Conservation (phyloP, 1,284 basidiomycete species). For the Hymenochaete sp. region DNA sequence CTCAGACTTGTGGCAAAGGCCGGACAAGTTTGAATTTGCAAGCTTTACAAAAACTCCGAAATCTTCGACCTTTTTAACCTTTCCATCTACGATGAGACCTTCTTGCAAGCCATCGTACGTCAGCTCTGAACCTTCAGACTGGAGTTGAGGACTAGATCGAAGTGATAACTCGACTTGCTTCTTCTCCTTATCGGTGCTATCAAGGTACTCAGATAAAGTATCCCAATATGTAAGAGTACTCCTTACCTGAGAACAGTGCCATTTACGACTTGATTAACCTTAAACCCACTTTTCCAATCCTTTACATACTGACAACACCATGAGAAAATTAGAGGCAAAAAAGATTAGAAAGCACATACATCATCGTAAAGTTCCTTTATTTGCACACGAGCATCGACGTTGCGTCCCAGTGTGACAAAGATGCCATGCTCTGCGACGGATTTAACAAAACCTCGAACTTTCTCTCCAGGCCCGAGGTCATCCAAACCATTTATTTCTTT, state of each 20-base stretch:
- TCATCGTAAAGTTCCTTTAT: slow-evolving; percentile 91
- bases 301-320: slow-evolving; percentile 66
- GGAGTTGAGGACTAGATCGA: slow-evolving; percentile 48
- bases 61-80: slow-evolving; percentile 71
- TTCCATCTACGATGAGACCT: slow-evolving; percentile 70
- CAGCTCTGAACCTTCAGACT: slow-evolving; percentile 33
- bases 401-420: slow-evolving; percentile 82
- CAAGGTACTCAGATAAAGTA: slow-evolving; percentile 17
- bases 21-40: slow-evolving; percentile 73
- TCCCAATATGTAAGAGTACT: slow-evolving; percentile 3
- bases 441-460: slow-evolving; percentile 84
- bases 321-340: slow-evolving; percentile 13
- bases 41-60: slow-evolving; percentile 93
- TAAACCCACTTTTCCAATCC: slow-evolving; percentile 87
- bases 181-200: slow-evolving; percentile 55
- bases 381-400: slow-evolving; percentile 84
- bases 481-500: slow-evolving; percentile 55
- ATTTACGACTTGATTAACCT: slow-evolving; percentile 75
- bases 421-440: slow-evolving; percentile 80
- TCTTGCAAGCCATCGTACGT: slow-evolving; percentile 53
- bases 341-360: slow-evolving; percentile 35
- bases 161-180: slow-evolving; percentile 88
- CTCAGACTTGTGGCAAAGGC: slow-evolving; percentile 92
- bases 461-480: slow-evolving; percentile 66
- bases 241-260: slow-evolving; percentile 74